Conservation (phyloP, 257 asterid genomes). For the Anisodus tanguticus region DNA sequence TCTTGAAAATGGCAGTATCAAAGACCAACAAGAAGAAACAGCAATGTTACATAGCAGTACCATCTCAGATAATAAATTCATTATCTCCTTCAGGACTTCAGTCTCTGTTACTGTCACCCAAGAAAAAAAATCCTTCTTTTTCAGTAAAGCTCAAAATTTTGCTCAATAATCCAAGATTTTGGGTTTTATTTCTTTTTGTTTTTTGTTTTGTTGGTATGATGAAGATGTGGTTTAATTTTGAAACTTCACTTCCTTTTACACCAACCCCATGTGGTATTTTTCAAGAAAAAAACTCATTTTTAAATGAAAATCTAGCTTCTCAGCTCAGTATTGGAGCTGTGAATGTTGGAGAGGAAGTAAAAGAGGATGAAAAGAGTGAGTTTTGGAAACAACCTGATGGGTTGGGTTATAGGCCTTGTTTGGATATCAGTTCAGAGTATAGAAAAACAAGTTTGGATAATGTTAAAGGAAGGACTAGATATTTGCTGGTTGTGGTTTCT, state of each 20-base stretch:
- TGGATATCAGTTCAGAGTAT: constrained; percentile 64
- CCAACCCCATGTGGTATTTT: constrained; percentile 58
- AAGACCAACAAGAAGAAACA: constrained; percentile 71
- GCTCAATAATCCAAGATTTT: constrained; percentile 57
- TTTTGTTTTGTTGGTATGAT: constrained; percentile 65
- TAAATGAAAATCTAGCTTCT: constrained; percentile 39
- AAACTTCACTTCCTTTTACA: constrained; percentile 52
- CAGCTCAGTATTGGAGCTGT: constrained; percentile 19
- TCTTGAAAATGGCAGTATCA: constrained; percentile 70
- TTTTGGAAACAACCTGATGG: constrained; percentile 97
- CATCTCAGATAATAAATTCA: constrained; percentile 77
- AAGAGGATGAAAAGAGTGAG: constrained; percentile 43
- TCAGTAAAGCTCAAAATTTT: constrained; percentile 42
- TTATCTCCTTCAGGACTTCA: constrained; percentile 77
- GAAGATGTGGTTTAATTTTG: constrained; percentile 59
- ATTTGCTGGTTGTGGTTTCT: constrained; percentile 84
- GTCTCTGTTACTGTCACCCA: constrained; percentile 68
- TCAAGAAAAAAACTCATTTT: constrained; percentile 38
- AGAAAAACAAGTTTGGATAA: constrained; percentile 48
- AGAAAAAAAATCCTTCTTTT: constrained; percentile 53
- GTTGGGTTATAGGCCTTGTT: constrained; percentile 85
- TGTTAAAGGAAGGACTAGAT: constrained; percentile 68
- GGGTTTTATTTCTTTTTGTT: constrained; percentile 51
- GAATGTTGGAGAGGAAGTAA: background rate
- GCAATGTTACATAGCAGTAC: constrained; percentile 79